A percentile compares a stretch with the other conserved stretches of the same genome.
Conservation (phyloP, 306 rosid species). For the Datisca glomerata region DNA sequence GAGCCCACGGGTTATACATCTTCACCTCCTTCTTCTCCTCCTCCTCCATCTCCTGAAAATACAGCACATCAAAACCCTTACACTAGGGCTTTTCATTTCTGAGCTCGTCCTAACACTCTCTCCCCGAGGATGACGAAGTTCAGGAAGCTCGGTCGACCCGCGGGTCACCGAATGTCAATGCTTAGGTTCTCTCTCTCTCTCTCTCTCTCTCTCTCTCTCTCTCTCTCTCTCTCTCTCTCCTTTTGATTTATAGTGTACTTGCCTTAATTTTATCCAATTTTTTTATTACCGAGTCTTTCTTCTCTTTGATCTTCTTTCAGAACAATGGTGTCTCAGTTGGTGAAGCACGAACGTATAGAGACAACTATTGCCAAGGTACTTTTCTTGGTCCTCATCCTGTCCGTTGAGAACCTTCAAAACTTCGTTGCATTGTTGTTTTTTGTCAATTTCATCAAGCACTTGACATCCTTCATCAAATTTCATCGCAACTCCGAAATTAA, state of each 20-base stretch:
- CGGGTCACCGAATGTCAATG: slow-evolving; percentile 80
- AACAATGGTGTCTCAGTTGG: slow-evolving; percentile 95
- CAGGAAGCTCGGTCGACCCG: slow-evolving; percentile 66
- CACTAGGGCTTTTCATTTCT: slow-evolving; percentile 10
- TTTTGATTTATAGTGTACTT: no score
- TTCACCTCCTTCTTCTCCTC: no score
- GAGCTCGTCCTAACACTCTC: not conserved
- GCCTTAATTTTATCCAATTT: no score
- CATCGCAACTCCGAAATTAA: not conserved
- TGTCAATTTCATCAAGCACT: not conserved
- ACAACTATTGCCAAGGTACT: slow-evolving; percentile 84
- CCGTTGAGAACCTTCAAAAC: no score
- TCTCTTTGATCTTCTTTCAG: slow-evolving; percentile 15
- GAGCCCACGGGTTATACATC: no score
- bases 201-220: no score
- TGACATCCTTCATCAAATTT: not conserved
- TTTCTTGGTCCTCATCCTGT: not conserved
- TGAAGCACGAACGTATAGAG: slow-evolving; percentile 94
- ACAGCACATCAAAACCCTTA: not conserved
- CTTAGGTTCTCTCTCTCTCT: slow-evolving; percentile 74
- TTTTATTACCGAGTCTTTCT: no score
- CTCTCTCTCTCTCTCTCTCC: no score
- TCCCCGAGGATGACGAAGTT: slow-evolving; percentile 59
- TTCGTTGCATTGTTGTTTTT: no score
- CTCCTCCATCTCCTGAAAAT: no score